Base-by-base conservation (phyloP, 2,329 filamentous ascomycete species). In the Ascochyta lentis region DNA sequence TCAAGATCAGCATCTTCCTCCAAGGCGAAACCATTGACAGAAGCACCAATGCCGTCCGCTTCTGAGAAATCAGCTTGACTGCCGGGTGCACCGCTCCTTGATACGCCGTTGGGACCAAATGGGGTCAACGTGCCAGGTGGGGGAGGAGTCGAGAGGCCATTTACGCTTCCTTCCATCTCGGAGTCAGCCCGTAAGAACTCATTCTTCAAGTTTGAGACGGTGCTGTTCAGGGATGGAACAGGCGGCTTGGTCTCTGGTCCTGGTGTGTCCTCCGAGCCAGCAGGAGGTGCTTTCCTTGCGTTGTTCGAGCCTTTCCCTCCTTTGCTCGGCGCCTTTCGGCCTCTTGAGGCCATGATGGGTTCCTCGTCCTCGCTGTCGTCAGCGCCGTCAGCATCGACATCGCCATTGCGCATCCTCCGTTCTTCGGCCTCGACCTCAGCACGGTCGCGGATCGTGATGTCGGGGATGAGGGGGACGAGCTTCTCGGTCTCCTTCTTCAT, bases 401-500 rank as follows among this genome's bases (percentile, higher is more conserved):
- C 92, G 59, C 93, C 83, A 58, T 85, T 91, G 67, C 96, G 91
- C 72, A 95, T 89, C 59, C 92, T 85, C 49, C 94, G 86, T 75
- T 85, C 81, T 65, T 79, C 77, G 22, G 79, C 82, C 67, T 99
- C 95, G 6, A 98, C 92, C 73, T 98, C 95, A 16, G 93, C 95
- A 59, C 95, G 89, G 62, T 96, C 91, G 61, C 92, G 86, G 61
- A 99, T 92, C 23, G 88, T 84, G 63, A 99, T 89, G 63, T 99
- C 95, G 0, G 95, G 95, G 59, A 99, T 99, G 37, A 98, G 80
- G 6, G 93, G 93, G 13, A 96, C 93, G 38, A 99, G 85, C 76
- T 97, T 98, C 77, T 98, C 94, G 0, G 95, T 96, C 77, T 98
- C 93, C 73, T 95, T 98, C 64, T 92, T 88, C 95, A 99, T 98